phyloP scores from a whole-genome alignment of 2,329 filamentous ascomycete genomes.

The Fusarium sp. region DNA sequence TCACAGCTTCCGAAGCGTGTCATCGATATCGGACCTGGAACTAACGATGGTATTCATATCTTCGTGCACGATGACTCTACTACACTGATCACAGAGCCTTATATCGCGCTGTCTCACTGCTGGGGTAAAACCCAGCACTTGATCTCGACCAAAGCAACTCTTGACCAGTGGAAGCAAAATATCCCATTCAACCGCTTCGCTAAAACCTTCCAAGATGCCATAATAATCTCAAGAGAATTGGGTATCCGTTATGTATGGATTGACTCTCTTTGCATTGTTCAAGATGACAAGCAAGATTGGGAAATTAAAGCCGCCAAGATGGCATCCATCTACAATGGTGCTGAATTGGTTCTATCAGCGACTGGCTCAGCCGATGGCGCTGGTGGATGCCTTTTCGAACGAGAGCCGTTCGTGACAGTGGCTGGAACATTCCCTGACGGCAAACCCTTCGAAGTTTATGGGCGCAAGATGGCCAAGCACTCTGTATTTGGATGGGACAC shows the following conservation, averaged over 20 bases:
- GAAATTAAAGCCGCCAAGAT: constrained; percentile 48
- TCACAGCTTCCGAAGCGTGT: constrained; percentile 40
- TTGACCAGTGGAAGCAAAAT: constrained; percentile 36
- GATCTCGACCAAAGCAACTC: constrained; percentile 18
- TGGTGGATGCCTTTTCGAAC: constrained; percentile 41
- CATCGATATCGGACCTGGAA: constrained; percentile 32
- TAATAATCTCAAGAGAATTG: constrained; percentile 34
- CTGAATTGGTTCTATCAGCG: constrained; percentile 46
- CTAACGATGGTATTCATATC: constrained; percentile 38
- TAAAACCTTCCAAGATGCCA: constrained; percentile 41
- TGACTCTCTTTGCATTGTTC: constrained; percentile 49
- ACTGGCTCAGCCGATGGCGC: constrained; percentile 36
- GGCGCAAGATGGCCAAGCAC: constrained; percentile 23
- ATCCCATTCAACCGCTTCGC: constrained; percentile 36
- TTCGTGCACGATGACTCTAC: constrained; percentile 27
- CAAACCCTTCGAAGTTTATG: constrained; percentile 34
- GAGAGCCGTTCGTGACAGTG: constrained; percentile 28
- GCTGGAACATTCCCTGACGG: constrained; percentile 25
- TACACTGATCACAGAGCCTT: constrained; percentile 17
- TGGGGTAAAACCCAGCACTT: constrained; percentile 40
- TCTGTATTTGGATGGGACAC: constrained; percentile 33
- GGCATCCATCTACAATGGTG: constrained; percentile 46
- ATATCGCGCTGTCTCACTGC: constrained; percentile 45
- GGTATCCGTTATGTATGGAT: constrained; percentile 48
- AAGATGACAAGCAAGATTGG: constrained; percentile 47